Percentiles rank a stretch among this genome's conserved stretches.
Conservation (phyloP, 495 filamentous ascomycete genomes). For the Hypoxylon crocopeplum region DNA sequence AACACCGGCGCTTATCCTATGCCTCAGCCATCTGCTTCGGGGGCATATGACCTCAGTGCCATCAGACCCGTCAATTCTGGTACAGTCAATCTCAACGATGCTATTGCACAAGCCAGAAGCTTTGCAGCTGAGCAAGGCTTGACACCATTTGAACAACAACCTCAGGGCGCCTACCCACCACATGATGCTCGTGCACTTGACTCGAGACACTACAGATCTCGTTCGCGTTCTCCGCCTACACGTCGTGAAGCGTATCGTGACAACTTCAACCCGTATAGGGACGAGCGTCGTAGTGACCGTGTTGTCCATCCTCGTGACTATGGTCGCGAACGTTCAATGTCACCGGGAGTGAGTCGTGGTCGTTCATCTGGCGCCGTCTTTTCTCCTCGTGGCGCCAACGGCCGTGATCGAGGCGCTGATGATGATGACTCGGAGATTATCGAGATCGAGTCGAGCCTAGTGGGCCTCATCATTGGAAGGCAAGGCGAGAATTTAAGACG, state of each 20-base stretch:
- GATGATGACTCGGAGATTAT: slow-evolving; percentile 74
- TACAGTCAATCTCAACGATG: slow-evolving; percentile 74
- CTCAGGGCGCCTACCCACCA: slow-evolving; percentile 45
- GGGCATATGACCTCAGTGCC: slow-evolving; percentile 73
- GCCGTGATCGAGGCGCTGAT: slow-evolving; percentile 61
- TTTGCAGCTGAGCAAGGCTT: slow-evolving; percentile 75
- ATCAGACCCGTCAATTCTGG: slow-evolving; percentile 78
- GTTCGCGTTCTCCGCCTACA: slow-evolving; percentile 75
- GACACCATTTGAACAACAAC: slow-evolving; percentile 55
- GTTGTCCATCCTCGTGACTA: slow-evolving; percentile 60
- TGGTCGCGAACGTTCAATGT: slow-evolving; percentile 68
- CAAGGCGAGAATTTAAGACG: slow-evolving; percentile 82
- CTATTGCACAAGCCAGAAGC: slow-evolving; percentile 74
- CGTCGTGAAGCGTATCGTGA: slow-evolving; percentile 71
- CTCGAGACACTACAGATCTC: slow-evolving; percentile 63
- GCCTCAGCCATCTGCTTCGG: slow-evolving; percentile 72
- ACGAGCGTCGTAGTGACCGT: slow-evolving; percentile 73
- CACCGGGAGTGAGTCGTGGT: slow-evolving; percentile 57
- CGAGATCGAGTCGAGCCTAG: slow-evolving; percentile 75
- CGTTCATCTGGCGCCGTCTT: slow-evolving; percentile 51
- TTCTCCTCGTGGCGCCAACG: slow-evolving; percentile 51
- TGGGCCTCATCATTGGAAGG: slow-evolving; percentile 84
- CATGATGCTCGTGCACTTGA: slow-evolving; percentile 49
- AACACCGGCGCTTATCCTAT: slow-evolving; percentile 55
- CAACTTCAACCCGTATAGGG: slow-evolving; percentile 75